Percentiles rank a stretch among this genome's conserved stretches.
These are phyloP conservation scores for Eucalyptus dawsonii DNA, from an alignment of 345 rosid species.

Conservation along the genomic window DNA sequence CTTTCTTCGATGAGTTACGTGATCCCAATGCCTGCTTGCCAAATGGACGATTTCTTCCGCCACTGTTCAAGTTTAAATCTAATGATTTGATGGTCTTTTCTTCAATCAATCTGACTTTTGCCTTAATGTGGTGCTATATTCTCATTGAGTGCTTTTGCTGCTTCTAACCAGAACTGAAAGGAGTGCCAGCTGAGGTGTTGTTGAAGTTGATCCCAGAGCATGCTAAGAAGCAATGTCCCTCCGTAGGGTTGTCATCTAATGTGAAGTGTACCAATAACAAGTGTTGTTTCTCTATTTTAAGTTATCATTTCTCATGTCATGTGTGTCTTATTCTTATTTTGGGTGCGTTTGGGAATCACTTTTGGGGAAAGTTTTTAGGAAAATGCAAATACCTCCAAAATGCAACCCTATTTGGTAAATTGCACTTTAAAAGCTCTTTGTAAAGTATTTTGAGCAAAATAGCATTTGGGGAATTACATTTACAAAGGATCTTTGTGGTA, in stretches of 20 bases:
- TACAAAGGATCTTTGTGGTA: too few relatives aligned
- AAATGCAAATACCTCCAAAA: too few relatives aligned
- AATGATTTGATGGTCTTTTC: slow-evolving; percentile 25
- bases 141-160: background rate
- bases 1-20: slow-evolving; percentile 89
- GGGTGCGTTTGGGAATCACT: too few relatives aligned
- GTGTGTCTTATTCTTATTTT: background rate
- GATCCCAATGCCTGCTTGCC: slow-evolving; percentile 74
- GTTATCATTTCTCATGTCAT: background rate
- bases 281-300: background rate
- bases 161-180: slow-evolving; percentile 60
- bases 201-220: slow-evolving; percentile 75
- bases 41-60: slow-evolving; percentile 77
- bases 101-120: background rate
- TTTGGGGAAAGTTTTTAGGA: too few relatives aligned
- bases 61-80: slow-evolving; percentile 78
- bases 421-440: too few relatives aligned
- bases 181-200: slow-evolving; percentile 50
- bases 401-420: too few relatives aligned
- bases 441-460: too few relatives aligned
- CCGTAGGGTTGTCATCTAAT: slow-evolving; percentile 39
- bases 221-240: slow-evolving; percentile 74
- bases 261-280: background rate
- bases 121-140: background rate
- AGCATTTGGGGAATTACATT: too few relatives aligned